Percentiles rank a stretch among this genome's conserved stretches.
Evolutionary conservation across 331 rosid species (phyloP).

Genomic region (Erythrophleum ivorense): DNA sequence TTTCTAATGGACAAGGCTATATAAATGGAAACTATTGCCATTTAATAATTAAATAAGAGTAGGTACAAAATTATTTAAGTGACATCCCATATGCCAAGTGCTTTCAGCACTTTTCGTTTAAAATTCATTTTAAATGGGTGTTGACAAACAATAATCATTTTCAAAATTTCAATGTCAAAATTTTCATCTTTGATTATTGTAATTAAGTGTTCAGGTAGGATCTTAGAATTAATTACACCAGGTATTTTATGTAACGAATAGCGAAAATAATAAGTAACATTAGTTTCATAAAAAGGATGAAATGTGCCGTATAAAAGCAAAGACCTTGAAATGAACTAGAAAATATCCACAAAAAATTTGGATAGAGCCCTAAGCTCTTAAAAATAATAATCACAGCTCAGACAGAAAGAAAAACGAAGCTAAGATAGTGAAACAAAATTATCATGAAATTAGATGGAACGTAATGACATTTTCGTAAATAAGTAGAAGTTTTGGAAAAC

Average conservation of each 20-base stretch:
- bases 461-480: too few relatives aligned
- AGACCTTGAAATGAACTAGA: too few relatives aligned
- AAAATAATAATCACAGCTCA: too few relatives aligned
- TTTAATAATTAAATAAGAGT: not conserved
- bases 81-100: not conserved
- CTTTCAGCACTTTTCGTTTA: not conserved
- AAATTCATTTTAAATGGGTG: not conserved
- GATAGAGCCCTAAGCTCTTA: too few relatives aligned
- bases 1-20: not conserved
- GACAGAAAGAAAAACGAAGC: too few relatives aligned
- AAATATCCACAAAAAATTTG: too few relatives aligned
- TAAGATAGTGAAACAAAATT: too few relatives aligned
- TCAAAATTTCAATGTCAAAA: not conserved
- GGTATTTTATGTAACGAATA: not conserved
- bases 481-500: too few relatives aligned
- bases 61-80: not conserved
- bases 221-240: not conserved
- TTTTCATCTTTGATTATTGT: not conserved
- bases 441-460: too few relatives aligned
- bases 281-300: too few relatives aligned
- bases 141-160: not conserved
- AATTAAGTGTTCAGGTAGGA: not conserved
- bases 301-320: too few relatives aligned
- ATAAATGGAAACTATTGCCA: not conserved
- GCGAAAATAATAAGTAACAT: too few relatives aligned